Conservation (phyloP, 331 rosid species). For the Arachis monticola region DNA sequence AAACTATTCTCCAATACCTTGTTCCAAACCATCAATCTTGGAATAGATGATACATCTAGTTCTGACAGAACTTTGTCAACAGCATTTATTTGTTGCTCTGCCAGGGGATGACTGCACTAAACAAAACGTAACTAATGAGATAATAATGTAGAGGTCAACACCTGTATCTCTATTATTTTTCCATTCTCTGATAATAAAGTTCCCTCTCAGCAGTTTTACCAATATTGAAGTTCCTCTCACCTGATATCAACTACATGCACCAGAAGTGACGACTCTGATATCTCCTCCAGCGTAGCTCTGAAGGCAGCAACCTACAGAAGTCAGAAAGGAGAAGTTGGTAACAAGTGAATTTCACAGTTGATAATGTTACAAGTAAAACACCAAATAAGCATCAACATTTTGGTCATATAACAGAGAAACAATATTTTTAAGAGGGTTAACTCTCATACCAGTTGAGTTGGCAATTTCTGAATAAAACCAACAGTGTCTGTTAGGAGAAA, state of each 20-base stretch:
- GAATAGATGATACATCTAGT: constrained; percentile 76
- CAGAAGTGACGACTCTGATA: constrained; percentile 84
- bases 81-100: constrained; percentile 92
- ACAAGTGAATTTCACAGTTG: constrained; percentile 22
- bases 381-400: constrained; percentile 1
- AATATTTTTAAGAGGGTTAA: constrained; percentile 30
- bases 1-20: constrained; percentile 57
- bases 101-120: constrained; percentile 86
- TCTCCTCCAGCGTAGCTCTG: constrained; percentile 97
- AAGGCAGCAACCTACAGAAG: constrained; percentile 88
- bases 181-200: constrained; percentile 17
- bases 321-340: constrained; percentile 22
- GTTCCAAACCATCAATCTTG: constrained; percentile 94
- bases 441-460: constrained; percentile 84
- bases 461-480: constrained; percentile 98
- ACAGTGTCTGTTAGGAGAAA: constrained; percentile 95
- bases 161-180: background rate
- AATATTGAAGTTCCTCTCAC: constrained; percentile 42
- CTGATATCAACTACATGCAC: constrained; percentile 96
- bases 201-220: constrained; percentile 32
- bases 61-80: constrained; percentile 93
- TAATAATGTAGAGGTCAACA: constrained; percentile 17
- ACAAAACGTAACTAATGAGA: constrained; percentile 48
- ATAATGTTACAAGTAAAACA: constrained; percentile 27
- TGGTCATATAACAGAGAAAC: constrained; percentile 27